Conservation (phyloP, 257 asterid species). For the Fraxinus excelsior region DNA sequence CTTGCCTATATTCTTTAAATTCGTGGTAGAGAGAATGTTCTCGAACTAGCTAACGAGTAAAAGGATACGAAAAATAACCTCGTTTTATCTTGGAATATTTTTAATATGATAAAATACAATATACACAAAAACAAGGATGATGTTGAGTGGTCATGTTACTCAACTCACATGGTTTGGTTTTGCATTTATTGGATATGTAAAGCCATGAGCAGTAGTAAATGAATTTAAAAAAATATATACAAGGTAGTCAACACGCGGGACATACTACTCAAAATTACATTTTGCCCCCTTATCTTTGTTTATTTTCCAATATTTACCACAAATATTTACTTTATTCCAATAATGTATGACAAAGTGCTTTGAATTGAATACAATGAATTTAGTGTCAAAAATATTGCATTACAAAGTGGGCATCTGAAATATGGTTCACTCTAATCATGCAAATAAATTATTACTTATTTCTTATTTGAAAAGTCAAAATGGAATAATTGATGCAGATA, state of each 20-base stretch:
- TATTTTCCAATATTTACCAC: not conserved
- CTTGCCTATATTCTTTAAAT: not conserved
- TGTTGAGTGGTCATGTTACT: not conserved
- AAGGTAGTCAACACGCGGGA: not conserved
- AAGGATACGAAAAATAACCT: too few species aligned
- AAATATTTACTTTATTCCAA: not conserved
- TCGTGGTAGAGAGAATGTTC: not conserved
- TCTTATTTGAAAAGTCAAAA: not conserved
- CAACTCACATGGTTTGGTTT: not conserved
- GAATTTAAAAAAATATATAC: not conserved
- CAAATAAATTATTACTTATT: not conserved
- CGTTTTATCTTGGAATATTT: not conserved
- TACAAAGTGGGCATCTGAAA: not conserved
- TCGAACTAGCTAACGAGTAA: too few species aligned
- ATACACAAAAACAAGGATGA: not conserved
- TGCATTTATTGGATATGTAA: not conserved
- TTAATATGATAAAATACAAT: not conserved
- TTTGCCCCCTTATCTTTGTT: not conserved
- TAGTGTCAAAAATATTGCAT: not conserved
- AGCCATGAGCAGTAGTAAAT: not conserved
- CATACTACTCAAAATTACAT: slow-evolving; percentile 1
- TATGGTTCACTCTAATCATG: not conserved
- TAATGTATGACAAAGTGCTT: not conserved
- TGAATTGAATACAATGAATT: not conserved
- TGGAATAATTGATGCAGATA: not conserved